phyloP scores from a whole-genome alignment of 1,284 basidiomycete genomes.

The Tetrapyrgos nigripes region DNA sequence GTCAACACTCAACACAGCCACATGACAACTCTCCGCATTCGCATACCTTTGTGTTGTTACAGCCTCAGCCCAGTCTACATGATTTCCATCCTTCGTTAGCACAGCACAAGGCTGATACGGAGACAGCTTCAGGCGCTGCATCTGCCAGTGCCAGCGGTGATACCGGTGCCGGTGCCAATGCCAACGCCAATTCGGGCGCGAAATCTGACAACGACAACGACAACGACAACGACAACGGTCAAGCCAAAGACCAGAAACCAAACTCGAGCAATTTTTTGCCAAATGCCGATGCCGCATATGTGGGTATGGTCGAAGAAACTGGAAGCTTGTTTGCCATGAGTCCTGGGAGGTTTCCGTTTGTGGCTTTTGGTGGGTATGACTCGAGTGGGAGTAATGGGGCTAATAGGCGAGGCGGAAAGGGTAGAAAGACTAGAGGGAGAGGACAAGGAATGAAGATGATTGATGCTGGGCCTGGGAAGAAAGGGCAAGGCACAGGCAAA shows the following conservation, averaged over 20 bases:
- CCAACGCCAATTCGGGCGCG: not conserved
- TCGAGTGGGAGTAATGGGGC: constrained; percentile 26
- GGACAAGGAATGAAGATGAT: not conserved
- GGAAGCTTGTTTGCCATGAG: constrained; percentile 83
- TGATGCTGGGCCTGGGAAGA: constrained; percentile 25
- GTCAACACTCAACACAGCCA: not conserved
- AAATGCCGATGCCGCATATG: constrained; percentile 66
- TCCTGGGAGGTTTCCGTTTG: constrained; percentile 75
- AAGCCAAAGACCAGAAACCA: not conserved
- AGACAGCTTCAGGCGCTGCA: not conserved
- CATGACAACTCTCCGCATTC: constrained; percentile 38
- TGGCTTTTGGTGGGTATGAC: constrained; percentile 59
- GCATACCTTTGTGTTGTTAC: constrained; percentile 76
- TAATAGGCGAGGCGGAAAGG: not conserved
- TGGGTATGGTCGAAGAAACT: constrained; percentile 75
- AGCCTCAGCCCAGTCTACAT: constrained; percentile 74
- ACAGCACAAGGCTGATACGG: not conserved
- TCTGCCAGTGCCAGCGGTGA: not conserved
- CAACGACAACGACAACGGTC: not conserved
- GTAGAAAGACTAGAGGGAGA: not conserved
- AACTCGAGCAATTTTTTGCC: constrained; percentile 35
- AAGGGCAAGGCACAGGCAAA: constrained; percentile 33
- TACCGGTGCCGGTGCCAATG: not conserved
- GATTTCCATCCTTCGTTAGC: constrained; percentile 57
- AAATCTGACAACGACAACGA: not conserved